These are phyloP conservation scores for Cytospora mali DNA, from an alignment of 2,329 filamentous ascomycete species.

Conservation along the genomic window DNA sequence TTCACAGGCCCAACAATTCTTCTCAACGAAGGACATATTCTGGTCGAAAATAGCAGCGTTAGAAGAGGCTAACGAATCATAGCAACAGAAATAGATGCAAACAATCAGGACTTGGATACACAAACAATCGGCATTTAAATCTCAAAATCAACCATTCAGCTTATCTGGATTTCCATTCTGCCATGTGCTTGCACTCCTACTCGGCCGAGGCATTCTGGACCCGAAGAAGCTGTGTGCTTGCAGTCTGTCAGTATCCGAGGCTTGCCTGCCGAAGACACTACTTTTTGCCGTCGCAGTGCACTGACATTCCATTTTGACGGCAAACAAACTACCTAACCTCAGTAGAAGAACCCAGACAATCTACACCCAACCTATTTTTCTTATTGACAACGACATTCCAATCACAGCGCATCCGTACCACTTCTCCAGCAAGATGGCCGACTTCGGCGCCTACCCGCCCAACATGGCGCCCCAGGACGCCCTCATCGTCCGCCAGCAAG, in stretches of 20 bases:
- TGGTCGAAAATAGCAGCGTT: background rate
- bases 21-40: background rate
- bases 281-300: background rate
- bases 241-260: background rate
- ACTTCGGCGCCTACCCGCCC: constrained; percentile 65
- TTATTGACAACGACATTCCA: background rate
- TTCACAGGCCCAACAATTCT: background rate
- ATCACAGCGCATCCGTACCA: background rate
- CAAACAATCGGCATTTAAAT: background rate
- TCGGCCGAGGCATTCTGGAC: background rate
- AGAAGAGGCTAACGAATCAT: background rate
- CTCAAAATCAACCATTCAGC: too few species aligned
- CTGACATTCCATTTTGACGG: background rate
- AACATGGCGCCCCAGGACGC: constrained; percentile 68
- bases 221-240: background rate
- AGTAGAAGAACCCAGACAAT: background rate
- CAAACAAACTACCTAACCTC: background rate
- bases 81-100: background rate
- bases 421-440: constrained; percentile 50
- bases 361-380: background rate
- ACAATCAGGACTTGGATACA: background rate
- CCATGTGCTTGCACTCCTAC: background rate
- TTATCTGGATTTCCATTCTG: background rate
- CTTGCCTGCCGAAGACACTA: background rate
- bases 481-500: constrained; percentile 59